A percentile compares a stretch with the other conserved stretches of the same genome.
phyloP scores from a whole-genome alignment of 306 rosid species.

The Adenanthera pavonina region DNA sequence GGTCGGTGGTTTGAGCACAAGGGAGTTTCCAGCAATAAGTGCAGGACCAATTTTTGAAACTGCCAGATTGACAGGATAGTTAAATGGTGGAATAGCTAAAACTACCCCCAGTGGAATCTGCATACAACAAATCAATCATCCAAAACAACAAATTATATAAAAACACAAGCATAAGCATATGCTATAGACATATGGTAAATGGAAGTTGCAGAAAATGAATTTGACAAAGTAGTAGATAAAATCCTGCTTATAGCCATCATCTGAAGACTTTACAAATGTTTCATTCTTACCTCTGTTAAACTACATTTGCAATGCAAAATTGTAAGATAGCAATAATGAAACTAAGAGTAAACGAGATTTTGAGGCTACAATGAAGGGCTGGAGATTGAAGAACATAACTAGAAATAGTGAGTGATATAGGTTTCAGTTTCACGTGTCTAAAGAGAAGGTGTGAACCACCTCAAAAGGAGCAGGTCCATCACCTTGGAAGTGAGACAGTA shows the following conservation, averaged over 20 bases:
- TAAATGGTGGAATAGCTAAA: conserved; percentile 89
- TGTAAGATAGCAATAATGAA: background rate
- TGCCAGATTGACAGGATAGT: conserved; percentile 90
- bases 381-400: background rate
- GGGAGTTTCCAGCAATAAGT: conserved; percentile 84
- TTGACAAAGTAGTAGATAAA: background rate
- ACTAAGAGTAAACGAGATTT: background rate
- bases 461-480: conserved; percentile 2
- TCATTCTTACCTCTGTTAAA: background rate
- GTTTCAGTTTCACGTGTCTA: background rate
- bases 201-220: background rate
- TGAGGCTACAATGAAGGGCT: background rate
- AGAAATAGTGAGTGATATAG: background rate
- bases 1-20: conserved; percentile 96
- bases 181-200: background rate
- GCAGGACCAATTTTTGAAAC: conserved; percentile 93
- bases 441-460: background rate
- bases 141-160: conserved; percentile 1
- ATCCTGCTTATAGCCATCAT: background rate
- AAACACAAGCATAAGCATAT: conserved; percentile 1
- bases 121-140: conserved; percentile 21
- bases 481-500: conserved; percentile 94
- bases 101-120: conserved; percentile 96
- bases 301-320: background rate
- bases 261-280: background rate